Conservation (phyloP, 768 basidiomycete species). For the Lactifluus volemus region DNA sequence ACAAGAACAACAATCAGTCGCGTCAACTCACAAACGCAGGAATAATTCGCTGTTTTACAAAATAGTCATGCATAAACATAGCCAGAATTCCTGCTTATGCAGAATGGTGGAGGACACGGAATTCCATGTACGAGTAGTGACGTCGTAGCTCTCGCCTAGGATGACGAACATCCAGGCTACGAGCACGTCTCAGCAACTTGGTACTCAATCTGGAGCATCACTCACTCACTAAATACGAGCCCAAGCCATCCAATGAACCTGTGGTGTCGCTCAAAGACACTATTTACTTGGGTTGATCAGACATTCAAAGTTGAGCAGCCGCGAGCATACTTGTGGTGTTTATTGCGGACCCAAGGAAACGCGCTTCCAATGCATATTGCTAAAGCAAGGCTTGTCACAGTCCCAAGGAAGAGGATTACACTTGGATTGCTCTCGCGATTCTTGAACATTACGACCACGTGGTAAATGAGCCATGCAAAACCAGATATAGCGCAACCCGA, state of each 20-base stretch:
- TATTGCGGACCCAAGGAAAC: slow-evolving; percentile 73
- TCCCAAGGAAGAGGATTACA: slow-evolving; percentile 52
- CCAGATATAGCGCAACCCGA: slow-evolving; percentile 67
- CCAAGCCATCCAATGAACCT: slow-evolving; percentile 68
- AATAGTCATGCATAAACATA: slow-evolving; percentile 59
- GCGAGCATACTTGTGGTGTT: slow-evolving; percentile 62
- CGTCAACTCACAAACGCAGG: not conserved
- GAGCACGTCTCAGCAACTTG: not conserved
- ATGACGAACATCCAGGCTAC: slow-evolving; percentile 58
- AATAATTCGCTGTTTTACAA: slow-evolving; percentile 40
- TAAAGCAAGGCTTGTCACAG: slow-evolving; percentile 48
- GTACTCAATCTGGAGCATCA: not conserved
- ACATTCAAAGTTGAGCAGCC: not conserved
- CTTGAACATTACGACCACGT: slow-evolving; percentile 48
- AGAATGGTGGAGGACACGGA: slow-evolving; percentile 44
- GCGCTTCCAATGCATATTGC: slow-evolving; percentile 55
- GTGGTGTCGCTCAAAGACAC: slow-evolving; percentile 74
- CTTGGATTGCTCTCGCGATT: slow-evolving; percentile 41
- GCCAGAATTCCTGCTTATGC: slow-evolving; percentile 73
- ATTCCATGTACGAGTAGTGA: slow-evolving; percentile 47
- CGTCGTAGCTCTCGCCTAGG: slow-evolving; percentile 54
- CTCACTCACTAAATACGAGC: slow-evolving; percentile 41
- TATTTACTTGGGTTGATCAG: slow-evolving; percentile 23
- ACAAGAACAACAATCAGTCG: slow-evolving; percentile 1
- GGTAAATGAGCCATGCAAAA: slow-evolving; percentile 59